A percentile compares a stretch with the other conserved stretches of the same genome.
Conservation (phyloP, 306 rosid species). For the Macrotyloma uniflorum region DNA sequence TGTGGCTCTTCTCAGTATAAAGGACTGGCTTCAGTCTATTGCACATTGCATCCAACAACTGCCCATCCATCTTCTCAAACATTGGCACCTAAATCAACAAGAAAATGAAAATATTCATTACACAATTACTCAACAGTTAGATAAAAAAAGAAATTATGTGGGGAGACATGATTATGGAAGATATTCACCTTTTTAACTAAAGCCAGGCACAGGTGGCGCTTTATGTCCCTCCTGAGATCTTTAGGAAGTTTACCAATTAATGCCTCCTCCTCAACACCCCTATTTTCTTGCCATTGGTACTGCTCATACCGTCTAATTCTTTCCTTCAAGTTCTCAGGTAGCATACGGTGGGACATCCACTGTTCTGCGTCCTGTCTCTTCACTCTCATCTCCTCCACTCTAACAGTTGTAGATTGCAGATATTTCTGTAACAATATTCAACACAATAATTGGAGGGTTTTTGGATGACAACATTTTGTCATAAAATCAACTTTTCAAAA, state of each 20-base stretch:
- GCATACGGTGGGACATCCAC: slow-evolving; percentile 95
- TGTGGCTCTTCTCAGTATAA: slow-evolving; percentile 64
- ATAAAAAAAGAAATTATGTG: background rate
- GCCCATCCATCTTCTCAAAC: slow-evolving; percentile 71
- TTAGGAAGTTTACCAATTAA: slow-evolving; percentile 74
- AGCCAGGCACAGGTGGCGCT: slow-evolving; percentile 76
- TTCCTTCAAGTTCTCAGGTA: slow-evolving; percentile 66
- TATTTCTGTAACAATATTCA: slow-evolving; percentile 60
- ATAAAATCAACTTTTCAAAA: background rate
- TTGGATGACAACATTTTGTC: background rate
- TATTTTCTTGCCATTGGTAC: slow-evolving; percentile 87
- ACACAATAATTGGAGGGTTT: background rate
- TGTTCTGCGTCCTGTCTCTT: slow-evolving; percentile 73
- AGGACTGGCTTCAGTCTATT: slow-evolving; percentile 77
- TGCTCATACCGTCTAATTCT: slow-evolving; percentile 75
- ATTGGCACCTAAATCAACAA: slow-evolving; percentile 62
- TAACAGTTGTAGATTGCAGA: slow-evolving; percentile 72
- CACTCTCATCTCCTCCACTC: slow-evolving; percentile 82
- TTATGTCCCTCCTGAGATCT: slow-evolving; percentile 82
- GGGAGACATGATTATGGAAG: slow-evolving; percentile 6
- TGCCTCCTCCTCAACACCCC: slow-evolving; percentile 83
- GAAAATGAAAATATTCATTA: slow-evolving; percentile 26
- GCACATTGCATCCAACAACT: slow-evolving; percentile 74
- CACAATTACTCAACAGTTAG: background rate
- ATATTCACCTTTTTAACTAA: slow-evolving; percentile 64